Evolutionary conservation across 2,329 filamentous ascomycete genomes (phyloP).

Genomic region (Thielaviopsis populi): DNA sequence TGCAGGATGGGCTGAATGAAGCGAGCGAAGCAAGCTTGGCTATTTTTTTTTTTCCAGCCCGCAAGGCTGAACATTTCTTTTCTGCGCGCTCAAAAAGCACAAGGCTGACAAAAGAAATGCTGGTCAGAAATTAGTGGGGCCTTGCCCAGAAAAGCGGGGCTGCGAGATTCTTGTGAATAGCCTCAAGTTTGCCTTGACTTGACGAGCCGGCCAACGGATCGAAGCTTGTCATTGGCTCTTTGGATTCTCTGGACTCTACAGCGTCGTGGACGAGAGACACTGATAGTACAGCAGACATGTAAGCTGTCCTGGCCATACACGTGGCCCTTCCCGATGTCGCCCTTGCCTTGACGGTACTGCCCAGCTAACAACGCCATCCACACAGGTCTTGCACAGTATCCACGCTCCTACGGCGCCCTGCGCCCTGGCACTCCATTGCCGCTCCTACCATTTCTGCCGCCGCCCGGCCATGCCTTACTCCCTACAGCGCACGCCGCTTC

Average conservation of each 20-base stretch:
- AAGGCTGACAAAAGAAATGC: slow-evolving; percentile 3
- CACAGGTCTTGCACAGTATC: slow-evolving; percentile 8
- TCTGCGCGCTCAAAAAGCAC: not conserved
- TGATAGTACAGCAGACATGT: not conserved
- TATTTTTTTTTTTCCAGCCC: slow-evolving; percentile 1
- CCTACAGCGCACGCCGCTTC: slow-evolving; percentile 7
- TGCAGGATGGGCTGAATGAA: not conserved
- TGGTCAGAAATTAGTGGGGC: not conserved
- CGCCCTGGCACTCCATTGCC: not conserved
- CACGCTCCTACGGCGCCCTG: slow-evolving; percentile 10
- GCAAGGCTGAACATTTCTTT: slow-evolving; percentile 12
- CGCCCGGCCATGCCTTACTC: not conserved
- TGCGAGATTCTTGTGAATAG: slow-evolving; percentile 9
- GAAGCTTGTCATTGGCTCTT: not conserved
- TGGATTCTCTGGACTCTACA: too few relatives aligned
- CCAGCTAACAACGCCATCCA: not conserved
- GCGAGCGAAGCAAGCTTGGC: not conserved
- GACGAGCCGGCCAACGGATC: not conserved
- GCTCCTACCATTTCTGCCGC: not conserved
- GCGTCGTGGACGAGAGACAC: not conserved
- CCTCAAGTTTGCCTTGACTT: slow-evolving; percentile 2
- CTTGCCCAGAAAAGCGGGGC: slow-evolving; percentile 5
- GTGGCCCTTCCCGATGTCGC: not conserved
- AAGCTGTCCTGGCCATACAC: not conserved
- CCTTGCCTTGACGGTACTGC: not conserved